Evolutionary conservation across 768 basidiomycete genomes (phyloP).

Genomic region (Mrakia frigida): DNA sequence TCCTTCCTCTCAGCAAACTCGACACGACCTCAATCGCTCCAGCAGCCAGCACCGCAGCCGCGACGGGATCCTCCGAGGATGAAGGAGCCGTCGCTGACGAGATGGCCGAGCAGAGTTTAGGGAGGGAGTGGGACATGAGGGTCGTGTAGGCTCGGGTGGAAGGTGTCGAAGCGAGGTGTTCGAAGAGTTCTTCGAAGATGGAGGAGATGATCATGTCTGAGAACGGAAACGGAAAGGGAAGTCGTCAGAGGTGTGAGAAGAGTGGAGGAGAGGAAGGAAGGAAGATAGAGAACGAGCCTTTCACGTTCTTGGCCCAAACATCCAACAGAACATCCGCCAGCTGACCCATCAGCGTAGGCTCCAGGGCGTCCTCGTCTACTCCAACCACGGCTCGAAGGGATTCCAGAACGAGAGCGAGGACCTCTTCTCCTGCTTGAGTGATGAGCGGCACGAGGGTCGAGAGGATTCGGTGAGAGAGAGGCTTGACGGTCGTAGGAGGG

Average conservation of each 20-base stretch:
- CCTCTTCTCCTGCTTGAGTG: slow-evolving; percentile 73
- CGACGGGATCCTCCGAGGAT: slow-evolving; percentile 50
- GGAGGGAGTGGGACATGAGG: slow-evolving; percentile 68
- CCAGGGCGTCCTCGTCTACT: slow-evolving; percentile 55
- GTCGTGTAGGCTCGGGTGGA: slow-evolving; percentile 61
- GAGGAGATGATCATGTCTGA: slow-evolving; percentile 84
- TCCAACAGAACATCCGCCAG: slow-evolving; percentile 65
- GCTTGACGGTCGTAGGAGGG: slow-evolving; percentile 53
- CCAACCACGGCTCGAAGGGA: slow-evolving; percentile 73
- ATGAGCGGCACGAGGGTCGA: slow-evolving; percentile 79
- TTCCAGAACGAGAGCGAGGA: slow-evolving; percentile 79
- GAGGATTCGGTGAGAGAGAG: slow-evolving; percentile 68
- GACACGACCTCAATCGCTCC: slow-evolving; percentile 78
- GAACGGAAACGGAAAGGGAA: neutral
- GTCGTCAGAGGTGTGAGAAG: neutral
- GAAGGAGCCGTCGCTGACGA: slow-evolving; percentile 36
- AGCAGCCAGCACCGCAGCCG: slow-evolving; percentile 60
- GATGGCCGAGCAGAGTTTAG: slow-evolving; percentile 64
- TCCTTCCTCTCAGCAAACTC: slow-evolving; percentile 63
- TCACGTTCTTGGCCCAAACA: slow-evolving; percentile 80
- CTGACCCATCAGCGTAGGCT: slow-evolving; percentile 56
- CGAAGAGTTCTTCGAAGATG: slow-evolving; percentile 73
- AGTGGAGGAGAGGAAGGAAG: neutral
- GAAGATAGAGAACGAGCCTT: slow-evolving; percentile 52
- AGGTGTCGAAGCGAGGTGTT: slow-evolving; percentile 60